Evolutionary conservation across 2,329 filamentous ascomycete genomes (phyloP).

Genomic region (Stachybotrys chartarum): DNA sequence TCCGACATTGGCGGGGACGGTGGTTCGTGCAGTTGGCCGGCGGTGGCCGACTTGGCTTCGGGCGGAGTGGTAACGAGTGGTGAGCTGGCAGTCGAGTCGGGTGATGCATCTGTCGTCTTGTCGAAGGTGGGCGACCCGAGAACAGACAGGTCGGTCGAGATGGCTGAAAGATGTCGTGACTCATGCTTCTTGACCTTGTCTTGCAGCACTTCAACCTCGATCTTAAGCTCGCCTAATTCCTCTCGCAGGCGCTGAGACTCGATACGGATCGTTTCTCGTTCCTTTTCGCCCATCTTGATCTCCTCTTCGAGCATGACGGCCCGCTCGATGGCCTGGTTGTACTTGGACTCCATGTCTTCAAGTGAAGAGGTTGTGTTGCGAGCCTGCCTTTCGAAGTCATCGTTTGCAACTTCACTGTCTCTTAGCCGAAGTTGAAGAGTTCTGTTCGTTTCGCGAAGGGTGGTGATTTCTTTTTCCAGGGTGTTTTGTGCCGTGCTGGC

Average conservation of each 20-base stretch:
- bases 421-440: slow-evolving; percentile 76
- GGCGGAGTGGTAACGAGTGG: slow-evolving; percentile 86
- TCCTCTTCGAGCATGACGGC: slow-evolving; percentile 93
- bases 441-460: slow-evolving; percentile 75
- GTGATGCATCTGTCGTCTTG: slow-evolving; percentile 62
- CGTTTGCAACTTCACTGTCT: slow-evolving; percentile 95
- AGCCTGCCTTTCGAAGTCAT: slow-evolving; percentile 95
- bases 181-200: slow-evolving; percentile 81
- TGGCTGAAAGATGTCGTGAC: slow-evolving; percentile 47
- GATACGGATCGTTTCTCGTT: slow-evolving; percentile 82
- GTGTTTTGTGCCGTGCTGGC: slow-evolving; percentile 75
- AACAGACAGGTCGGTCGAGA: slow-evolving; percentile 56
- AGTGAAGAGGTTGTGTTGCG: slow-evolving; percentile 92
- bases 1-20: slow-evolving; percentile 94
- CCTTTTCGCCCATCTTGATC: slow-evolving; percentile 83
- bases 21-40: slow-evolving; percentile 64
- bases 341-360: slow-evolving; percentile 95
- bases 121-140: slow-evolving; percentile 68
- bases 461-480: slow-evolving; percentile 94
- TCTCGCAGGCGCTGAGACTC: slow-evolving; percentile 85
- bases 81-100: slow-evolving; percentile 81
- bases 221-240: slow-evolving; percentile 86
- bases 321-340: slow-evolving; percentile 88
- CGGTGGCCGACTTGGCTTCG: slow-evolving; percentile 57
- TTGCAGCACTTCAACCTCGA: slow-evolving; percentile 89